Evolutionary conservation across 2,329 filamentous ascomycete genomes (phyloP), one percentile per base, ranked within the genome.

Genomic region (Stagonosporopsis chrysanthemi): DNA sequence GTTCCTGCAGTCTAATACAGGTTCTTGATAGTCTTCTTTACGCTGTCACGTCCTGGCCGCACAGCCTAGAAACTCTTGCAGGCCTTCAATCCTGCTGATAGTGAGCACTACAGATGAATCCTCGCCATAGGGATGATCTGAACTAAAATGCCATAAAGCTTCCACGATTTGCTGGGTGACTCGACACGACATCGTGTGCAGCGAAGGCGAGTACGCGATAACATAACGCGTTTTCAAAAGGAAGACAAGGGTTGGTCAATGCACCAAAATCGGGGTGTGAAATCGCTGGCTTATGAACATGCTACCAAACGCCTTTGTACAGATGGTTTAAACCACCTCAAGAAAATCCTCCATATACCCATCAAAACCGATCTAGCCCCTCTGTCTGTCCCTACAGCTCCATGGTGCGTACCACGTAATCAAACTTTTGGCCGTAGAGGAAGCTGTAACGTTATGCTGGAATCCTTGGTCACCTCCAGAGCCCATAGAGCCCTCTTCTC

Each of bases 301-400:
- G 48, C 54, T 47, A 44, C 54, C 43, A 44, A 57, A 57, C 54
- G 54, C 54, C 54, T 52, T 57, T 57, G 8, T 57, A 57, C 54
- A 52, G 38, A 43, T 49, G 6, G 23, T 26, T 5, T 17, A 2
- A 47, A 9, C 35, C 45, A 33, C 17, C 19, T 41, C 6, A 35
- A 24, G 22, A 19, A n/a, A n/a, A n/a, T 6, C 19, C 2, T 45
- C 15, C n/a, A 17, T 36, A 17, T 28, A 11, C 23, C 12, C 17
- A 24, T 38, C 11, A 15, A 11, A 22, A 40, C 14, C 7, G 5
- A 14, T 17, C 26, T 5, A 22, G 19, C 42, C n/a, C 11, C 15
- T 19, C 45, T 4, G 8, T 26, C 24, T 24, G 12, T 4, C n/a
- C 15, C 17, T 33, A 19, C 12, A 28, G 11, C 28, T 17, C 26